Evolutionary conservation across 441 rosid species (phyloP).

Genomic region (Pelargonium cotyledonis): DNA sequence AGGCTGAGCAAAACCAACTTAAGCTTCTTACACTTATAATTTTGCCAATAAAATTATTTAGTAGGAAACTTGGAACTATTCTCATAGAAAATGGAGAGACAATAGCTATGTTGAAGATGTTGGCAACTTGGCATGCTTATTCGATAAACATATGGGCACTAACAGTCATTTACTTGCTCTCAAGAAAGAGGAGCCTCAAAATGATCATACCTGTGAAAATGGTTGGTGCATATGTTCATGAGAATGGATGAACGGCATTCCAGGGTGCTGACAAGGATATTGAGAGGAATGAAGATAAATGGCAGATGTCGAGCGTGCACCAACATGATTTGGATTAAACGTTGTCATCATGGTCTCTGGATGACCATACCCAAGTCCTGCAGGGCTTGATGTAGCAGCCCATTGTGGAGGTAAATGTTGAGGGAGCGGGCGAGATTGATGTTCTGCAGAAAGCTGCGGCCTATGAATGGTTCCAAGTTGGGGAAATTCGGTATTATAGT

Average conservation of each 20-base stretch:
- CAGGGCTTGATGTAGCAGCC: conserved; percentile 41
- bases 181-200: conserved; percentile 5
- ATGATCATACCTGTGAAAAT: conserved; percentile 54
- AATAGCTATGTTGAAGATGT: background rate
- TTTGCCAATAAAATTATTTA: too few species aligned
- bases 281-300: conserved; percentile 60
- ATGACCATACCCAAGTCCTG: conserved; percentile 67
- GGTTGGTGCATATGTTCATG: conserved; percentile 57
- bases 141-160: background rate
- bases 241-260: conserved; percentile 54
- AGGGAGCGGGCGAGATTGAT: conserved; percentile 45
- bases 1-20: too few species aligned
- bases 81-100: background rate
- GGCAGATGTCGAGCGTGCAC: conserved; percentile 45
- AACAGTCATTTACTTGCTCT: background rate
- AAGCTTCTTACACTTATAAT: too few species aligned
- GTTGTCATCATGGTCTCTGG: conserved; percentile 64
- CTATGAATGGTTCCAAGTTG: conserved; percentile 60
- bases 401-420: conserved; percentile 58
- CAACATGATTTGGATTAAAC: conserved; percentile 53
- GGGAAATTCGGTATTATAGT: conserved; percentile 77
- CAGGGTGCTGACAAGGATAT: conserved; percentile 67
- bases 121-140: background rate
- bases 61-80: too few species aligned
- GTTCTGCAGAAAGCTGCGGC: conserved; percentile 59